These are phyloP conservation scores for Barbarea vulgaris DNA, from an alignment of 345 rosid genomes.

Conservation along the genomic window DNA sequence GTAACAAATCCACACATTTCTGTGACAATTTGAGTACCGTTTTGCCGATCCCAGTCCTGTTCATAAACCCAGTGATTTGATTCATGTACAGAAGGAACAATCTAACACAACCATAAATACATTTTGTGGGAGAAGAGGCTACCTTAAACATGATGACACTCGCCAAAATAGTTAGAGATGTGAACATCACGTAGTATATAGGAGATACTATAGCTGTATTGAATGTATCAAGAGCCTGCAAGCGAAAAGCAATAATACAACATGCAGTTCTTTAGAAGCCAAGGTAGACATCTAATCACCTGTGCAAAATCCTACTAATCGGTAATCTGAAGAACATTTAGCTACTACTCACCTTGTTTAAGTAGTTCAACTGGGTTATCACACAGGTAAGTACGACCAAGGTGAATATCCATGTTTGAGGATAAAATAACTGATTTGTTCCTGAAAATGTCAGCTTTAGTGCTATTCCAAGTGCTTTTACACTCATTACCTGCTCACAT, in stretches of 20 bases:
- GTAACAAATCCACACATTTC: conserved; percentile 86
- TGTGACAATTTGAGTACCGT: conserved; percentile 73
- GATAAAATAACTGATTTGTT: conserved; percentile 68
- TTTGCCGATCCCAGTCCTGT: conserved; percentile 94
- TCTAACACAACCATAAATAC: not conserved
- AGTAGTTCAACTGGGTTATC: conserved; percentile 73
- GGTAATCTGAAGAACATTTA: not conserved
- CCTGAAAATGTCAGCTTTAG: conserved; percentile 75
- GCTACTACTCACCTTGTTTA: conserved; percentile 60
- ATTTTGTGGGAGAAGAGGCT: conserved; percentile 24
- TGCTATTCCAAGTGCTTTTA: conserved; percentile 81
- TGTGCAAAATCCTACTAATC: not conserved
- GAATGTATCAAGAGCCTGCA: conserved; percentile 94
- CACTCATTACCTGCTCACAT: conserved; percentile 69
- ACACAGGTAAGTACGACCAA: conserved; percentile 64
- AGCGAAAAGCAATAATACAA: conserved; percentile 18
- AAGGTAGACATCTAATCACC: not conserved
- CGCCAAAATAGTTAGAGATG: conserved; percentile 81
- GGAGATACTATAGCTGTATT: conserved; percentile 93
- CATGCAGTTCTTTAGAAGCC: not conserved
- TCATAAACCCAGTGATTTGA: not conserved
- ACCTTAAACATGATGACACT: conserved; percentile 97
- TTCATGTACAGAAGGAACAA: conserved; percentile 21
- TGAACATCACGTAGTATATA: conserved; percentile 88
- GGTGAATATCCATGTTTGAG: conserved; percentile 71